Evolutionary conservation across 2,329 filamentous ascomycete species (phyloP), one percentile per base, ranked within the genome.

Genomic region (Elsinoe necatrix): DNA sequence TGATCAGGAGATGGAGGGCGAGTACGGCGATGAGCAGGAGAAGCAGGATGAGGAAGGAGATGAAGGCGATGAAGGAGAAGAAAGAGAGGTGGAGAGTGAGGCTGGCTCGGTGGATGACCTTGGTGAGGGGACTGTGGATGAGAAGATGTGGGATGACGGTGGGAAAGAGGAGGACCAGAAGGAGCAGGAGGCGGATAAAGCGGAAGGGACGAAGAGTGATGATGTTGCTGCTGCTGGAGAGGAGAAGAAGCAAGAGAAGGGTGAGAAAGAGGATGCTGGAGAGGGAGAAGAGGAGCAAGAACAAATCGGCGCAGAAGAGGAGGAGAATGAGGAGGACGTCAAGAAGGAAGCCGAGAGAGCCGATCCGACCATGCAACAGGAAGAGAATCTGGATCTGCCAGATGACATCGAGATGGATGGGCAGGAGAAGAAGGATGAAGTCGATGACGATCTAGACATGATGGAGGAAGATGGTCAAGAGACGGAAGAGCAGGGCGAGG

Each of bases 81-180:
- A 85, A n/a, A 85, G 89, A 8, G 73, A 76, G 52, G 85, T 95
- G 68, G 90, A 96, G 62, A 91, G 95, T 64, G 89, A 97, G 71
- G 81, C 87, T 4, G 93, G 91, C 1, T 87, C 90, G 65, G 90
- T 97, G 9, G 89, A 96, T 72, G 89, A 95, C 65, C 77, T 95
- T 41, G 92, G 95, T 63, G 86, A 89, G 11, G 87, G 84, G 14
- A 88, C 92, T 18, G 87, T 97, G 1, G 95, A 98, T 68, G 95
- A 98, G 74, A 98, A 97, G 77, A 90, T 97, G 81, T 98, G 93
- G 93, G 91, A 98, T 71, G 91, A 90, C 37, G 84, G 85, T 45
- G 73, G 74, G 35, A 85, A 89, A 42, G 79, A 85, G 48, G 80
- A 91, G 43, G 83, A 91, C 48, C 84, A 92, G 48, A 93, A 93